Evolutionary conservation across 352 stramenopile genomes (phyloP).

Genomic region (Phytophthora quininea): DNA sequence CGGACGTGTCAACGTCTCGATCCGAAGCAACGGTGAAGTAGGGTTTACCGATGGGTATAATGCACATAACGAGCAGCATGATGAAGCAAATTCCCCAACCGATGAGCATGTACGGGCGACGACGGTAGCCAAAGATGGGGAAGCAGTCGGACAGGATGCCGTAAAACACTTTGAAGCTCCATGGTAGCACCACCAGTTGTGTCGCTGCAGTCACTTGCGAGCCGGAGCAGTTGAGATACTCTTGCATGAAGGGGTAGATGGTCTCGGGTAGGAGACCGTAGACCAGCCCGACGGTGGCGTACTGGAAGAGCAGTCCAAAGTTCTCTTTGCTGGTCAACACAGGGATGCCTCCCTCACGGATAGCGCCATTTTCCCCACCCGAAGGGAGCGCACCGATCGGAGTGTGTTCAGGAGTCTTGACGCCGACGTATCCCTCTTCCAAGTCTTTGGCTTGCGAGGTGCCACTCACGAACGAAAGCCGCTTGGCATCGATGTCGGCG

Average conservation of each 20-base stretch:
- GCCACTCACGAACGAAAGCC: slow-evolving; percentile 24
- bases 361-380: slow-evolving; percentile 25
- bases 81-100: slow-evolving; percentile 49
- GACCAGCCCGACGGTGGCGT: slow-evolving; percentile 47
- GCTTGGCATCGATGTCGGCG: slow-evolving; percentile 12
- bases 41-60: slow-evolving; percentile 23
- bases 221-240: slow-evolving; percentile 46
- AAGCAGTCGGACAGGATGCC: slow-evolving; percentile 61
- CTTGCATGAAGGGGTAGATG: slow-evolving; percentile 54
- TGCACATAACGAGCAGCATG: slow-evolving; percentile 39
- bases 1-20: slow-evolving; percentile 14
- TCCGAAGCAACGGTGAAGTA: slow-evolving; percentile 40
- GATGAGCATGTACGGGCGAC: slow-evolving; percentile 37
- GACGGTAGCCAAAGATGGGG: slow-evolving; percentile 48
- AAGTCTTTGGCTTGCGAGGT: slow-evolving; percentile 22
- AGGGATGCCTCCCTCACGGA: slow-evolving; percentile 39
- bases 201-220: slow-evolving; percentile 35
- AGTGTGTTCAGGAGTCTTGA: slow-evolving; percentile 35
- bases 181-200: slow-evolving; percentile 58
- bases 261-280: slow-evolving; percentile 37
- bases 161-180: slow-evolving; percentile 70
- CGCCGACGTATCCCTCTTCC: slow-evolving; percentile 19
- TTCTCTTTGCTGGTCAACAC: slow-evolving; percentile 38
- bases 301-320: slow-evolving; percentile 47
- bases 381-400: slow-evolving; percentile 1